Conservation (phyloP, 768 basidiomycete species). For the Strobilomyces echinocephalus region DNA sequence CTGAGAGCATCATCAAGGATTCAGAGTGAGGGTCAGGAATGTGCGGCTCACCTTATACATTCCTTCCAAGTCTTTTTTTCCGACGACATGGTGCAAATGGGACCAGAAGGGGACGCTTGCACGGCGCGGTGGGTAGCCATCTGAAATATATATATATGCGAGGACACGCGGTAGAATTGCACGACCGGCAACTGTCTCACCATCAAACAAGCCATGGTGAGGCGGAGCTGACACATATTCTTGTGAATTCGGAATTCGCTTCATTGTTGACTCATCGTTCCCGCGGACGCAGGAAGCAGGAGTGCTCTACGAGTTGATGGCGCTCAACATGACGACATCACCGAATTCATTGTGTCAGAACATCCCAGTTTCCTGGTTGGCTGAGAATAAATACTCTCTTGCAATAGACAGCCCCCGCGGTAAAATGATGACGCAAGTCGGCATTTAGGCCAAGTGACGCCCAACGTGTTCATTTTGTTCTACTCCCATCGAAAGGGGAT, state of each 20-base stretch:
- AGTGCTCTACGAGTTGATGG: too few relatives aligned
- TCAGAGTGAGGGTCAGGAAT: not conserved
- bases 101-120: not conserved
- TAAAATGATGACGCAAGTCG: too few relatives aligned
- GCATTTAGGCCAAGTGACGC: too few relatives aligned
- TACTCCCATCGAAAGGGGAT: conserved; percentile 36
- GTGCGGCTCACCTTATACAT: conserved; percentile 29
- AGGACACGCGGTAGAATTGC: not conserved
- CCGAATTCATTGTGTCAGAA: not conserved
- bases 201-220: not conserved
- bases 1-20: conserved; percentile 18
- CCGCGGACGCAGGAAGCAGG: not conserved
- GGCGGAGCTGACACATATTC: not conserved
- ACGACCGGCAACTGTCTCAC: not conserved
- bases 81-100: conserved; percentile 6
- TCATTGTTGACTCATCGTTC: not conserved
- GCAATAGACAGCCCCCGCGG: not conserved
- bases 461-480: not conserved
- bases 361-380: not conserved
- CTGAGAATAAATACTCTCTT: not conserved
- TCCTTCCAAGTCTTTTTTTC: conserved; percentile 34
- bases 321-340: not conserved
- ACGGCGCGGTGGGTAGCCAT: not conserved
- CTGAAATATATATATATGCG: not conserved
- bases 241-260: conserved; percentile 9